Percentiles rank a stretch among this genome's conserved stretches.
Conservation (phyloP, 352 stramenopile genomes). For the Paralagenidium karlingii region DNA sequence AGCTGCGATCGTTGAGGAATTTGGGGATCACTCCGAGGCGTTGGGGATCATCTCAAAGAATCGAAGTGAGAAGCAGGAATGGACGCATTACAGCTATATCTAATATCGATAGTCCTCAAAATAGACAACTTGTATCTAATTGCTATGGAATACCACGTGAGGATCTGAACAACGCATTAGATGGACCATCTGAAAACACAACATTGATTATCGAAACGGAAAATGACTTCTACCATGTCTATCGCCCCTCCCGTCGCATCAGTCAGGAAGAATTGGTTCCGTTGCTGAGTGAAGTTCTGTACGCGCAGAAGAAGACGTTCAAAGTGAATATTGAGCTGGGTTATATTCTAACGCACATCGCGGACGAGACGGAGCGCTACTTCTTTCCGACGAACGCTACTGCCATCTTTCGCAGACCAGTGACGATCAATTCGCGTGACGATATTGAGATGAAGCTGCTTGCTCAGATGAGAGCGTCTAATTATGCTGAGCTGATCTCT, state of each 20-base stretch:
- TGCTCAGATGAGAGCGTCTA: too few relatives aligned
- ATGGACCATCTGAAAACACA: not conserved
- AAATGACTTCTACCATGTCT: not conserved
- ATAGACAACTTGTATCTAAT: conserved; percentile 1
- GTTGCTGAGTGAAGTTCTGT: not conserved
- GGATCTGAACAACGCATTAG: too few relatives aligned
- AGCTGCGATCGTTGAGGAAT: not conserved
- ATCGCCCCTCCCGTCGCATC: not conserved
- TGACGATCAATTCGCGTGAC: too few relatives aligned
- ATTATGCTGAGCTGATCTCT: too few relatives aligned
- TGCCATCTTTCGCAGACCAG: too few relatives aligned
- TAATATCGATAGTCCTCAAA: not conserved
- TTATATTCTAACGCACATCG: too few relatives aligned
- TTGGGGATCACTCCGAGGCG: conserved; percentile 1
- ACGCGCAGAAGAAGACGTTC: not conserved
- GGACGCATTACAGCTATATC: not conserved
- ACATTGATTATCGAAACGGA: not conserved
- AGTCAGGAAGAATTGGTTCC: too few relatives aligned
- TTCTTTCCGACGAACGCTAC: too few relatives aligned
- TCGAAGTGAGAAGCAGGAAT: not conserved
- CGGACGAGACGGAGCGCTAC: too few relatives aligned
- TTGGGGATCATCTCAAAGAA: conserved; percentile 2
- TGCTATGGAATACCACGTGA: not conserved
- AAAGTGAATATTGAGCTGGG: too few relatives aligned
- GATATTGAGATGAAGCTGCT: too few relatives aligned